phyloP scores from a whole-genome alignment of 1,284 basidiomycete species.

The Papiliotrema nemorosa region DNA sequence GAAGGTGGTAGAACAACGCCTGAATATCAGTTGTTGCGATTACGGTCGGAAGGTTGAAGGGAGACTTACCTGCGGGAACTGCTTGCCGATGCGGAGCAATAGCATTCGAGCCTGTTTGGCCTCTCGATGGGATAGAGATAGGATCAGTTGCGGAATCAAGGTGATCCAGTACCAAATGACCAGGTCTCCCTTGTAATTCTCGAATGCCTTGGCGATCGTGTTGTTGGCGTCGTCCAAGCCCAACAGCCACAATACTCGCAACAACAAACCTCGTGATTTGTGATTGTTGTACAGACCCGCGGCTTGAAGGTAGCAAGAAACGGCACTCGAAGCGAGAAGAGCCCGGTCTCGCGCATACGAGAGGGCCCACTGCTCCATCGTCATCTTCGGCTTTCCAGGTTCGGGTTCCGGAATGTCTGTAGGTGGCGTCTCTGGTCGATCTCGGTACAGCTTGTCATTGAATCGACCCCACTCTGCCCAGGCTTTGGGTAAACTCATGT shows the following conservation, averaged over 20 bases:
- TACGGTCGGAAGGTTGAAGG: not conserved
- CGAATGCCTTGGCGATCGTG: conserved; percentile 81
- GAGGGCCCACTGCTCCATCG: conserved; percentile 53
- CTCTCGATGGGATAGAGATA: conserved; percentile 86
- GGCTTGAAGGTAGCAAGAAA: conserved; percentile 97
- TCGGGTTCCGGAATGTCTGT: conserved; percentile 39
- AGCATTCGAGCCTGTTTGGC: conserved; percentile 88
- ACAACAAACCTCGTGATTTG: conserved; percentile 87
- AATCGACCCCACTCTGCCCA: conserved; percentile 99
- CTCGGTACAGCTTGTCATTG: conserved; percentile 83
- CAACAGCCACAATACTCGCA: conserved; percentile 93
- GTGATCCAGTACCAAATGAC: conserved; percentile 99
- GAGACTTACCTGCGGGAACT: conserved; percentile 78
- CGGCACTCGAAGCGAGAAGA: conserved; percentile 78
- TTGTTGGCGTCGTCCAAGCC: conserved; percentile 78
- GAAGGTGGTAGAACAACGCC: conserved; percentile 93
- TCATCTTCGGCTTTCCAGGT: conserved; percentile 63
- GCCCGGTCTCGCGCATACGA: conserved; percentile 52
- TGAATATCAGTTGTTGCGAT: conserved; percentile 42
- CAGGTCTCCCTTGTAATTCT: conserved; percentile 93
- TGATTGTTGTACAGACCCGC: conserved; percentile 92
- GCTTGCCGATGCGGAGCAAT: conserved; percentile 84
- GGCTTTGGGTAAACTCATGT: conserved; percentile 90
- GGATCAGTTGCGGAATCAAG: conserved; percentile 90
- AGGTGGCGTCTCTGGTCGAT: conserved; percentile 40